Evolutionary conservation across 1,139 yeast species (phyloP).

Genomic region (Hanseniaspora sp.): DNA sequence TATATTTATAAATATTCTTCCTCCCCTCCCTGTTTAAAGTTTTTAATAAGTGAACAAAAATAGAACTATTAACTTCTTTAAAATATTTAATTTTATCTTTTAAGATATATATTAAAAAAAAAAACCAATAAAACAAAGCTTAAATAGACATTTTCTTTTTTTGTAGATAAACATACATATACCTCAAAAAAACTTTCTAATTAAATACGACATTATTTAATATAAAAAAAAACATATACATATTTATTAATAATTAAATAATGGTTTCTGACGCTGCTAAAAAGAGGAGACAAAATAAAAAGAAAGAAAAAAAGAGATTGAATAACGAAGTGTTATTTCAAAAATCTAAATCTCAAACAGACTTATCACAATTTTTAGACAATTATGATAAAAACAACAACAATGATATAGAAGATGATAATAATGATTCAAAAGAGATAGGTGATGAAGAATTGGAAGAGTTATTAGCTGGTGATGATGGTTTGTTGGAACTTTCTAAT

Average conservation of each 20-base stretch:
- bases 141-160: too few species aligned
- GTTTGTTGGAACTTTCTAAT: slow-evolving; percentile 1
- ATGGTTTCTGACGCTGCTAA: slow-evolving; percentile 28
- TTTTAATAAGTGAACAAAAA: too few species aligned
- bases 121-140: too few species aligned
- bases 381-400: slow-evolving; percentile 7
- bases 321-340: slow-evolving; percentile 21
- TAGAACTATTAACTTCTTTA: too few species aligned
- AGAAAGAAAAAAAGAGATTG: slow-evolving; percentile 27
- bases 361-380: not conserved
- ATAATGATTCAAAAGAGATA: slow-evolving; percentile 1
- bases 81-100: too few species aligned
- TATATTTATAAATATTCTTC: too few species aligned
- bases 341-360: slow-evolving; percentile 5
- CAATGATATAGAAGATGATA: slow-evolving; percentile 1
- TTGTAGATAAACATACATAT: too few species aligned
- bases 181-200: too few species aligned
- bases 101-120: too few species aligned
- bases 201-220: too few species aligned
- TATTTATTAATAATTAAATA: not conserved
- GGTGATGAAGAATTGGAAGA: slow-evolving; percentile 15
- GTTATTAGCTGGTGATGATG: slow-evolving; percentile 1
- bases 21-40: too few species aligned
- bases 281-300: slow-evolving; percentile 28
- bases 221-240: too few species aligned